Percentiles rank a stretch among this genome's conserved stretches.
These are phyloP conservation scores for Nakaseomyces uthaithaninus DNA, from an alignment of 1,139 yeast genomes.

Conservation along the genomic window DNA sequence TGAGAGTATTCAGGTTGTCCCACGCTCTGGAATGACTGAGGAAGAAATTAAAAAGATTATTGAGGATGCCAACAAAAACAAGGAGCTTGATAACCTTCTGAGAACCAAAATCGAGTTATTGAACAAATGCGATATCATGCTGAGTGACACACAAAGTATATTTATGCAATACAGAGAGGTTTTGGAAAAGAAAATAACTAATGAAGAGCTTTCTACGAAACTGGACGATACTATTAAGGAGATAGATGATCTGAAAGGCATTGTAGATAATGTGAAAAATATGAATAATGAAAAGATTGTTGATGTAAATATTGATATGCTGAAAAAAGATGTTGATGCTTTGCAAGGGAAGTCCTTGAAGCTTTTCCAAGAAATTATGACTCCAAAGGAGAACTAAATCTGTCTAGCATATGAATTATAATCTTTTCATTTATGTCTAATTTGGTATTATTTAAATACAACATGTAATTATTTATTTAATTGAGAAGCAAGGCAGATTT, in stretches of 20 bases:
- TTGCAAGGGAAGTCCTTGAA: conserved; percentile 45
- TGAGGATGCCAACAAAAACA: conserved; percentile 37
- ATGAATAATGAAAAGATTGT: conserved; percentile 4
- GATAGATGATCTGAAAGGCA: conserved; percentile 36
- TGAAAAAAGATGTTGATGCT: conserved; percentile 41
- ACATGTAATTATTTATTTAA: no score
- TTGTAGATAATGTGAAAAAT: conserved; percentile 34
- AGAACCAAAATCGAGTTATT: conserved; percentile 31
- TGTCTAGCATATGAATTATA: not conserved
- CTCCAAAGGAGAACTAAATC: conserved; percentile 34
- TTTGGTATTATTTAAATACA: not conserved
- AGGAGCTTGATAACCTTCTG: conserved; percentile 29
- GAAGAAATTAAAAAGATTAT: conserved; percentile 52
- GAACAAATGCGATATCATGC: conserved; percentile 45
- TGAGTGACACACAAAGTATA: conserved; percentile 49
- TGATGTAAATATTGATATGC: conserved; percentile 27
- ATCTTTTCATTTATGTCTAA: not conserved
- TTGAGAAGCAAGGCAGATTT: no score
- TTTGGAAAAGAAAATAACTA: conserved; percentile 37
- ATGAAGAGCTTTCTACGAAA: conserved; percentile 26
- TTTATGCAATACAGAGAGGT: conserved; percentile 37
- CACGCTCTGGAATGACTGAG: conserved; percentile 59
- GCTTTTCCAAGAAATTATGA: conserved; percentile 44
- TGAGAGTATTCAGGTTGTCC: conserved; percentile 60
- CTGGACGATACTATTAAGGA: conserved; percentile 21